Base-by-base conservation (phyloP, 768 basidiomycete species). In the Arthromyces matolae region DNA sequence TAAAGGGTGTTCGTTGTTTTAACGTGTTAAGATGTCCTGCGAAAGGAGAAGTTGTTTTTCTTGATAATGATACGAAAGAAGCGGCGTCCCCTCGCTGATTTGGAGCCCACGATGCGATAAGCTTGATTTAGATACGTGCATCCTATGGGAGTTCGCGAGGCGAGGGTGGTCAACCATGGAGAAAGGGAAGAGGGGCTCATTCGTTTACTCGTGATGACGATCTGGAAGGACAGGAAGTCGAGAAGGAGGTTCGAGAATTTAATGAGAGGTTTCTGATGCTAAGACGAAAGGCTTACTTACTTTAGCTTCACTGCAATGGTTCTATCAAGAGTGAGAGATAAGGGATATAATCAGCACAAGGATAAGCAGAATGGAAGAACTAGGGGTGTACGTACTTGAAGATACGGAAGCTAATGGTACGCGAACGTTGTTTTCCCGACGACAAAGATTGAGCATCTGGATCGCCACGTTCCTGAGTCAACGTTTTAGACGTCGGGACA, bases 271-370 rank as follows among this genome's bases (percentile, higher is more conserved):
- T n/a, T n/a, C n/a, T n/a, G n/a, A n/a, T n/a, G n/a, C n/a, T n/a
- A 42, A 45, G 39, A 45, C 22, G 35, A 41, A 32, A 2, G 2
- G 33, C 13, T 18, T n/a, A 33, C 32, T 50, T 23, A 57, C 56
- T 48, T 57, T 57, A 57, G 37, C 45, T 57, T 57, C 27, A 55
- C 51, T 16, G 48, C 56, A 23, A 57, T 50, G 48, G 42, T 57
- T 55, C 56, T 57, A 25, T 29, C 9, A 12, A 12, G 39, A 13
- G 27, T 27, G 5, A 25, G 12, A 38, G 9, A 35, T 42, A 12
- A 37, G 35, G 20, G 20, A 18, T 16, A 20, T 18, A 19, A n/a
- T 31, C 29, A 20, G 51, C 52, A 43, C 48, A 56, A 51, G 36
- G 27, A 49, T 25, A 24, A 23, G 32, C 28, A 20, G 18, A 16